Base-by-base conservation (phyloP, 1,139 yeast species). In the Protomyces inundatus region DNA sequence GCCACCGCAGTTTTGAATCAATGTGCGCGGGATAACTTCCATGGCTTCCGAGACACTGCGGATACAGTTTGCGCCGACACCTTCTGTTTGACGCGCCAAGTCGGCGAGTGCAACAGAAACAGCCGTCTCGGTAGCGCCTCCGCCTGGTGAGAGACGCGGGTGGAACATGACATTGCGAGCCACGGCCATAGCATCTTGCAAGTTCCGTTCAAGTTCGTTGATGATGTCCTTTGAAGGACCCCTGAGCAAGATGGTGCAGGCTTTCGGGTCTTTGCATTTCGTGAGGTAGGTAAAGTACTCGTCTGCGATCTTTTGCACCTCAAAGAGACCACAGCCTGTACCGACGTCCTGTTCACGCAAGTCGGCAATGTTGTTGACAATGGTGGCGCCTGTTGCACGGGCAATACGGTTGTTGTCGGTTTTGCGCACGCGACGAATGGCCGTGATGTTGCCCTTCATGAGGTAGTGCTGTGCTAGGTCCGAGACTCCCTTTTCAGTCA, bases 71-170 rank as follows among this genome's bases (percentile, higher is more conserved):
- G 95, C 98, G 65, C 90, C 91, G 66, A 93, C 87, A 66, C 98
- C 98, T 76, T 90, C 97, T 70, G 95, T 85, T 61, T 85, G 81
- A 77, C 91, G 91, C 58, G 98, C 97, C 78, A 84, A 87, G 75
- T 93, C 97, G 10, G 96, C 83, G 67, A 93, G 81, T 69, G 82
- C 84, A 37, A 93, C 98, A 69, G 95, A 82, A 59, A 95, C 91
- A 1, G 98, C 98, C 98, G 95, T 93, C 77, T 93, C 99, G 32
- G 98, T 93, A 60, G 99, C 98, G 73, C 99, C 98, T 66, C 98
- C 99, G 70, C 99, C 99, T 60, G 99, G 99, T 1, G 97, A 82
- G 73, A 93, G 82, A 50, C 95, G 85, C 60, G 99, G 98, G 75
- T 93, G 96, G 71, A 93, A 86, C 82, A 89, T 84, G 56, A 95